Evolutionary conservation across 1,139 yeast genomes (phyloP).

Genomic region (Entelexis paramagnoliae): DNA sequence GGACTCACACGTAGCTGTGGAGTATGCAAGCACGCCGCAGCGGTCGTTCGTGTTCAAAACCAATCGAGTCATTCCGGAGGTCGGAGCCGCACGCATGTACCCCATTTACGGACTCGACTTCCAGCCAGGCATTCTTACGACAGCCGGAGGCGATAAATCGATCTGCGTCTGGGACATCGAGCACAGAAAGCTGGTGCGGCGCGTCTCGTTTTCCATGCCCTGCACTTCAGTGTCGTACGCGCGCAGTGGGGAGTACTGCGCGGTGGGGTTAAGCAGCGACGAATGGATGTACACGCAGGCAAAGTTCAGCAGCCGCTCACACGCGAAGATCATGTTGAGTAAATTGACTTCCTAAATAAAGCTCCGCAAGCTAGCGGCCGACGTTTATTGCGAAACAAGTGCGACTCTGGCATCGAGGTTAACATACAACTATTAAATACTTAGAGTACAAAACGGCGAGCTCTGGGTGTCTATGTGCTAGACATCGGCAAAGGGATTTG

Average conservation of each 20-base stretch:
- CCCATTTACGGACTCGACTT: slow-evolving; percentile 11
- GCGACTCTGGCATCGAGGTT: too few relatives aligned
- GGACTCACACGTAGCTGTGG: slow-evolving; percentile 10
- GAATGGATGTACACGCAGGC: slow-evolving; percentile 11
- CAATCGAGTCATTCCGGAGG: not conserved
- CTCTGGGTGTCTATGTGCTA: too few relatives aligned
- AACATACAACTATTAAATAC: too few relatives aligned
- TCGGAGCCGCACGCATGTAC: not conserved
- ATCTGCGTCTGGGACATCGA: slow-evolving; percentile 12
- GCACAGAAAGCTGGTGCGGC: slow-evolving; percentile 3
- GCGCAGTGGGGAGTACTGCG: slow-evolving; percentile 2
- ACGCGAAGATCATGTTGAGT: slow-evolving; percentile 5
- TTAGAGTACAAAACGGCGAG: too few relatives aligned
- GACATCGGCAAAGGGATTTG: too few relatives aligned
- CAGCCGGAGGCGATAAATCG: slow-evolving; percentile 11
- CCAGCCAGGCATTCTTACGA: not conserved
- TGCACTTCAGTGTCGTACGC: slow-evolving; percentile 11
- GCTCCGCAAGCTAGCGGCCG: too few relatives aligned
- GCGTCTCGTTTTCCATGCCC: slow-evolving; percentile 8
- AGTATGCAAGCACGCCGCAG: not conserved
- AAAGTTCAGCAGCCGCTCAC: not conserved
- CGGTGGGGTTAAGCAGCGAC: slow-evolving; percentile 14
- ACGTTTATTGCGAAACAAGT: too few relatives aligned
- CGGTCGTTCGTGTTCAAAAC: slow-evolving; percentile 9
- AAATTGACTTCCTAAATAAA: not conserved